A percentile compares a stretch with the other conserved stretches of the same genome.
Conservation (phyloP, 169 alveolate genomes). For the Babesia microti region DNA sequence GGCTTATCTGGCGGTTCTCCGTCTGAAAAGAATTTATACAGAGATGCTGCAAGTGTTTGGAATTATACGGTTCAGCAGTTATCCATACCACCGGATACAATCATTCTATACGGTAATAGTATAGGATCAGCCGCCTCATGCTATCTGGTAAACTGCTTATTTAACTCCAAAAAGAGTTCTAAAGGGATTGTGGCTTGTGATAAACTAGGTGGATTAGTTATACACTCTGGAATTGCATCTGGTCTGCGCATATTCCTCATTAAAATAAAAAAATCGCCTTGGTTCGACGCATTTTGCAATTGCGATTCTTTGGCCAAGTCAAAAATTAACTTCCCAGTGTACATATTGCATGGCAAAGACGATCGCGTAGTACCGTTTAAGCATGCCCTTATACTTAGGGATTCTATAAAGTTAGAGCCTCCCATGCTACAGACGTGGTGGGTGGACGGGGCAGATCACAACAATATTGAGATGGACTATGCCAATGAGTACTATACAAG, state of each 20-base stretch:
- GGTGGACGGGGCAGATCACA: constrained; percentile 59
- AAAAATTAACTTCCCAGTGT: constrained; percentile 25
- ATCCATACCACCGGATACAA: constrained; percentile 42
- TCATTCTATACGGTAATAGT: constrained; percentile 73
- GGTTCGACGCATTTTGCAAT: constrained; percentile 64
- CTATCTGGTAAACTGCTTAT: constrained; percentile 41
- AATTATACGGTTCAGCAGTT: constrained; percentile 36
- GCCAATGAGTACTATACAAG: constrained; percentile 38
- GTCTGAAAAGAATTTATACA: constrained; percentile 54
- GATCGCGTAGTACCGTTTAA: constrained; percentile 44
- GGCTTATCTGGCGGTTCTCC: constrained; percentile 69
- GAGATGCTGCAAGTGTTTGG: constrained; percentile 59
- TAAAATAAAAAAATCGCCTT: constrained; percentile 37
- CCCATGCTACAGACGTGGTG: constrained; percentile 57
- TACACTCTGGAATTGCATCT: constrained; percentile 76
- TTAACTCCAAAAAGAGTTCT: constrained; percentile 20
- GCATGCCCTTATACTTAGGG: constrained; percentile 37
- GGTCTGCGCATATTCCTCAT: constrained; percentile 64
- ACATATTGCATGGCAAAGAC: constrained; percentile 49
- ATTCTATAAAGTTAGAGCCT: constrained; percentile 5
- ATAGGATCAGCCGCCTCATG: constrained; percentile 80
- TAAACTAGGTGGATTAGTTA: constrained; percentile 74
- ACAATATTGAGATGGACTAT: constrained; percentile 46
- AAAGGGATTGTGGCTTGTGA: constrained; percentile 9
- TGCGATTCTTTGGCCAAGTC: constrained; percentile 40